Evolutionary conservation across 768 basidiomycete genomes (phyloP), one percentile per base, ranked within the genome.

Genomic region (Tricholoma terreum): DNA sequence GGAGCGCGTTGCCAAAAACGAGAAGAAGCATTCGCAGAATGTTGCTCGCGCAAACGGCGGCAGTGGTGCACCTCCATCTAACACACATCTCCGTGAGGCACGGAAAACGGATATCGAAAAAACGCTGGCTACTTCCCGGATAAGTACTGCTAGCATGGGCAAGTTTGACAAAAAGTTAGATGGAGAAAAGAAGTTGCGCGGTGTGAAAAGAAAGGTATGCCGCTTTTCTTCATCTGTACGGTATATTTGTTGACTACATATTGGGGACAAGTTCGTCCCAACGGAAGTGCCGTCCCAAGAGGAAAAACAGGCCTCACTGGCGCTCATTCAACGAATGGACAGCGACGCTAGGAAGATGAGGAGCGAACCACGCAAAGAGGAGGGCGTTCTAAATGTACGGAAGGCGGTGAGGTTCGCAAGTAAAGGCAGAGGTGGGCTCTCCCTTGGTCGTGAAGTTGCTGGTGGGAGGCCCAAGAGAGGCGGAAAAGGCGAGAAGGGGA

Each of bases 131-230:
- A 80, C 86, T 10, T 86, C 89, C 1, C 84, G 90, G 58, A 75
- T 78, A 27, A 94, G 94, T 59, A 99, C 97, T 0, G 97, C 94
- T 0, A 95, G 92, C 65, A 87, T 99, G 87, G 97, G 97, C 61
- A 87, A 83, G 64, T 99, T 97, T 65, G 96, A 98, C 71, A 87
- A 84, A 61, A 85, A 80, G 67, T 80, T 98, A 19, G 89, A 95
- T 52, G 95, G 95, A 11, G 97, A 99, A 73, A 90, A 91, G 70
- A 94, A 92, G 72, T 69, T 86, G 43, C 84, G 84, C 34, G 94
- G 94, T 6, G 75, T 94, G 48, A 98, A 98, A 77, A 85, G 97
- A 65, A 98, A 98, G 87, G 93, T 92, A 61, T 42, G 77, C 67
- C 36, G 0, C n/a, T 27, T 34, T 38, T 22, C 35, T 17, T 31